Evolutionary conservation across 257 asterid genomes (phyloP), one percentile per base, ranked within the genome.

Genomic region (Solanum tacnaense): DNA sequence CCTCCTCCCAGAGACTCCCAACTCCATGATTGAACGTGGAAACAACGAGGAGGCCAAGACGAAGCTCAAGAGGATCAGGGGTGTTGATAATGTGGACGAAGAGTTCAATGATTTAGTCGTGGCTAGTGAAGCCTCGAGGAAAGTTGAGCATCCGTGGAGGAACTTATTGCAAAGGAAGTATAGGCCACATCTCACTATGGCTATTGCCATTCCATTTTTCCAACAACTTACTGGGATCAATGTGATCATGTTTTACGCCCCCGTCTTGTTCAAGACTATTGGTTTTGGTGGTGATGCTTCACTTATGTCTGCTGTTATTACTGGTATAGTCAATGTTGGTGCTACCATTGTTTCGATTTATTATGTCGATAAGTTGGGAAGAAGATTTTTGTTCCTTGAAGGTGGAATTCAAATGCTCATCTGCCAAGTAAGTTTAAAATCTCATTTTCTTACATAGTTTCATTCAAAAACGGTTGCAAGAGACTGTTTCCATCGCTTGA

Each of bases 161-260:
- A 95, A 95, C 86, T 91, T 95, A 9, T 87, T 94, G 20, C 89
- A 86, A 83, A 93, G 89, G 87, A 95, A 94, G 89, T 93, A 94
- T 58, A 86, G 98, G 86, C 98, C 99, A 4, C 99, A 96, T 13
- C 92, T 96, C 16, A 92, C 96, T 1, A 95, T 95, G 98, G 98
- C 99, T 1, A 86, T 96, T 1, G 75, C 81, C 1, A 93, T 95
- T 32, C 99, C 98, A 0, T 90, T 93, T 86, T 93, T 96, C 87
- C 98, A 96, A 87, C 98, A 96, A 86, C 91, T 96, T 10, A 95
- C 99, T 2, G 98, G 98, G 11, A 95, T 94, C n/a, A 95, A 95
- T 46, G 98, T 94, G 83, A 94, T 95, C 91, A 94, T 92, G 92
- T 95, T 96, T 67, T 96, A 96, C n/a, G 99, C 99, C 0, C 98